Percentiles rank a stretch among this genome's conserved stretches.
phyloP scores from a whole-genome alignment of 1,284 basidiomycete species.

The Ustilago bromivora region DNA sequence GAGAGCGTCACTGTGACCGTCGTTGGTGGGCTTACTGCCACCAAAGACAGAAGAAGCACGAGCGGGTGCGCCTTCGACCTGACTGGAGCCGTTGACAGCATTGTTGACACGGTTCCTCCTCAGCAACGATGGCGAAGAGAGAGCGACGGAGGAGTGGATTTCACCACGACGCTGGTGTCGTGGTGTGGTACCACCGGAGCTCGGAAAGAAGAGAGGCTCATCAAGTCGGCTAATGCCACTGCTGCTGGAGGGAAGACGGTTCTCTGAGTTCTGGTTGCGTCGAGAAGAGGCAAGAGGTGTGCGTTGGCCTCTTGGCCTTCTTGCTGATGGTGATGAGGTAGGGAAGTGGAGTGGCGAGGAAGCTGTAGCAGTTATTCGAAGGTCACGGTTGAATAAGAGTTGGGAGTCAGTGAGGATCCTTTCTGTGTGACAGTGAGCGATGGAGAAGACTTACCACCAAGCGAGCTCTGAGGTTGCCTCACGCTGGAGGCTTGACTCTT shows the following conservation, averaged over 20 bases:
- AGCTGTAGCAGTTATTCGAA: constrained; percentile 14
- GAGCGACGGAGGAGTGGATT: constrained; percentile 61
- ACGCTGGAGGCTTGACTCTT: constrained; percentile 45
- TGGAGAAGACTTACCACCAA: constrained; percentile 34
- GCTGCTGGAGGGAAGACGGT: constrained; percentile 52
- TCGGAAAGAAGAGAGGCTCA: constrained; percentile 67
- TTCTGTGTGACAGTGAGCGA: neutral
- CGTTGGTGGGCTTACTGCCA: constrained; percentile 76
- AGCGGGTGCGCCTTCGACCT: constrained; percentile 21
- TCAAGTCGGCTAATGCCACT: constrained; percentile 45
- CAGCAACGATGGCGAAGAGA: constrained; percentile 56
- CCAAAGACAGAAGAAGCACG: constrained; percentile 84
- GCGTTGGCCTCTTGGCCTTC: constrained; percentile 48
- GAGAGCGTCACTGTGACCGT: constrained; percentile 74
- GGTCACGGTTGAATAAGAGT: neutral
- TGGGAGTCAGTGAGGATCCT: neutral
- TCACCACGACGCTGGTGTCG: constrained; percentile 63
- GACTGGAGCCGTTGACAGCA: constrained; percentile 11
- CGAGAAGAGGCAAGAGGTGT: constrained; percentile 37
- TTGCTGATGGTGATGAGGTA: constrained; percentile 60
- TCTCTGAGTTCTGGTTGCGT: constrained; percentile 41
- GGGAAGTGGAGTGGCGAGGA: constrained; percentile 65
- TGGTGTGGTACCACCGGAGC: constrained; percentile 62
- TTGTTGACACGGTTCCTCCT: constrained; percentile 33
- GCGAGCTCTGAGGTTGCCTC: constrained; percentile 33